A percentile compares a stretch with the other conserved stretches of the same genome.
Evolutionary conservation across 164 flowering plant species (phyloP).

Genomic region (Aristolochia fimbriata): DNA sequence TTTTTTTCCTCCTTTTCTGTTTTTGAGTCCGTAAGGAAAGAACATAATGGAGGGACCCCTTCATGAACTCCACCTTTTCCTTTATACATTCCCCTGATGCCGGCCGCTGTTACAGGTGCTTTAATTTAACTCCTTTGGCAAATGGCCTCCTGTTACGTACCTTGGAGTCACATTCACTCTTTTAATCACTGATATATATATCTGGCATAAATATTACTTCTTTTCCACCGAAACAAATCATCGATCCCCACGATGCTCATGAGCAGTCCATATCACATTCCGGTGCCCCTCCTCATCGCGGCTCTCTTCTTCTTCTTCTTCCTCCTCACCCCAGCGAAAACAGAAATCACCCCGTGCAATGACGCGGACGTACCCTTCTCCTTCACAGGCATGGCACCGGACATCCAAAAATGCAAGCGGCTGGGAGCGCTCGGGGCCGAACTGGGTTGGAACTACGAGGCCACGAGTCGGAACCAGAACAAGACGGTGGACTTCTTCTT

Average conservation of each 20-base stretch:
- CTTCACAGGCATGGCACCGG: neutral
- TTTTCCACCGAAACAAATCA: neutral
- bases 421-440: slow-evolving; percentile 26
- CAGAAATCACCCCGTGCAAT: neutral
- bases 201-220: neutral
- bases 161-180: neutral
- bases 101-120: no score
- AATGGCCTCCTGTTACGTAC: neutral
- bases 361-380: neutral
- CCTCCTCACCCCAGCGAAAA: neutral
- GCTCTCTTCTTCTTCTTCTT: neutral
- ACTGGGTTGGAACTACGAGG: slow-evolving; percentile 20
- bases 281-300: neutral
- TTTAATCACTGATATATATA: neutral
- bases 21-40: neutral
- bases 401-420: slow-evolving; percentile 19
- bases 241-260: neutral
- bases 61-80: neutral
- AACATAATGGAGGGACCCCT: neutral
- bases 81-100: no score
- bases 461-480: neutral
- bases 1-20: neutral
- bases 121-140: neutral
- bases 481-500: slow-evolving; percentile 17
- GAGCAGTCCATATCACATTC: neutral